Base-by-base conservation (phyloP, 768 basidiomycete species). In the Tulasnella sp. region DNA sequence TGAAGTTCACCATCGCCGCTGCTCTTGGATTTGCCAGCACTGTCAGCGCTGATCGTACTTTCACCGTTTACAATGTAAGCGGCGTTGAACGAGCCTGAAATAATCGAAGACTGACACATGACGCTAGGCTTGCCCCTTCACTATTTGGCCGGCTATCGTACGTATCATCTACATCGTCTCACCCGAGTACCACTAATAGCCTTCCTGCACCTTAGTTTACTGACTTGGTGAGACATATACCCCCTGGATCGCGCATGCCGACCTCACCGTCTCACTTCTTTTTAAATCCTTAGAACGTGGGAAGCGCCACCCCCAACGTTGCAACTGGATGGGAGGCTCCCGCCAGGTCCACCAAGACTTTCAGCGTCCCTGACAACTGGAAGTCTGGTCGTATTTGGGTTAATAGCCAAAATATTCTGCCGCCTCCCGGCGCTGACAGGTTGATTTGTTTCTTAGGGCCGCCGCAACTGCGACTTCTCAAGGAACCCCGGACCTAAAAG, bases 301-400 rank as follows among this genome's bases (percentile, higher is more conserved):
- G 72, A 36, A 7, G 72, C 67, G 35, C 62, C 44, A 26, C 63
- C 29, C 71, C 72, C 52, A 44, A 34, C 42, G 62, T 42, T 41
- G 62, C 59, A 5, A 77, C 75, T n/a, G 76, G 77, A 9, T 78
- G 77, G 77, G 32, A 44, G 17, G 76, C 75, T 0, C 64, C 71
- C 40, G 41, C 74, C 12, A 72, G 72, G 8, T 64, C 70, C 44
- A 7, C 34, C 14, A 44, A 62, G 19, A 67, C 69, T 34, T 71
- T 78, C 72, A 59, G 40, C 2, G 73, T 78, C 34, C 76, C 75
- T 5, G 75, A 77, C 36, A 69, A 76, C 71, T 78, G 77, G 77
- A 73, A 52, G 8, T 47, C 74, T 29, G 77, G 77, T 6, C 72
- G 76, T 16, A 75, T 77, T 52, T 76, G 74, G 75, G 74, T 73